Base-by-base conservation (phyloP, 257 asterid species). In the Solanum ossicruentum region DNA sequence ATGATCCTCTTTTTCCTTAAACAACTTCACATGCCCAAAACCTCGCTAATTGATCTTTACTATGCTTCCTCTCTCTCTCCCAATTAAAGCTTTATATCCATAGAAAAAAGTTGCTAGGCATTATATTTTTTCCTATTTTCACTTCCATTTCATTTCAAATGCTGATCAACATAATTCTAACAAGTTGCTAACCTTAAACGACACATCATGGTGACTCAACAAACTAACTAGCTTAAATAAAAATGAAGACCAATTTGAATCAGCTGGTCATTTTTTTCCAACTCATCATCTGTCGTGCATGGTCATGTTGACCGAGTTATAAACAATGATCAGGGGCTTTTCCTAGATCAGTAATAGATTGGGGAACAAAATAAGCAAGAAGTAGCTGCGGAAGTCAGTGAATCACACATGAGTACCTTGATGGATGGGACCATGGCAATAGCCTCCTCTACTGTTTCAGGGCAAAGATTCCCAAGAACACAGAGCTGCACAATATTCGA, bases 381-480 rank as follows among this genome's bases (percentile, higher is more conserved):
- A 20, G 26, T 58, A 15, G 66, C 13, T n/a, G 66, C n/a, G 66
- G 66, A n/a, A 32, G 65, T 57, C 65, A 58, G 28, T 67, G 32
- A 36, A 67, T 52, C 65, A 52, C 16, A 2, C 65, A 52, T 15
- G 73, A 84, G 87, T 93, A 95, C 99, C 99, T 95, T 95, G 89
- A 95, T 93, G 49, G 98, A 95, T 8, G 99, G 99, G 85, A 96
- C 99, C 98, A 95, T 92, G 83, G 97, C 93, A 85, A 93, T 92
- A 83, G 93, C 99, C 91, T 96, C 99, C 87, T 95, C 98, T 26
- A 92, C 96, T 4, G 97, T 93, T 86, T 95, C 99, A 0, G 99
- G 99, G 85, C 99, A 94, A 63, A 95, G 97, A 91, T 94, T 95
- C 88, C 99, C 99, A 65, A 95, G 97, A 32, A 87, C 95, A 88